Base-by-base conservation (phyloP, 129 eudicot genomes). In the Helianthus annuus region DNA sequence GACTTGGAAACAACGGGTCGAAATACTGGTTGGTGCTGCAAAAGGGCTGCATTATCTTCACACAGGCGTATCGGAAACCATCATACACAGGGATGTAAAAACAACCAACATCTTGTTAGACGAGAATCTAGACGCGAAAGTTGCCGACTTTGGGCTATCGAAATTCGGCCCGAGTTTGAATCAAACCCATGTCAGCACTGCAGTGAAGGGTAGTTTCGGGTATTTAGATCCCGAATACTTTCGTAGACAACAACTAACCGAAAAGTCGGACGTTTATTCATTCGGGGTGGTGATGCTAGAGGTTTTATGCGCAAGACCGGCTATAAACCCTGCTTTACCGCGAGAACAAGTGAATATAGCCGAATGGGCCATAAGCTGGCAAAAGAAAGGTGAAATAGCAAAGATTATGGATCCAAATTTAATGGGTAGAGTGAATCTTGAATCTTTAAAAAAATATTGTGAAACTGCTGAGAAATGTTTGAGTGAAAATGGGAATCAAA, bases 31-130 rank as follows among this genome's bases (percentile, higher is more conserved):
- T 45, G 88, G 88, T 29, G 88, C 88, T 57, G 88, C 88, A 73
- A 84, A 81, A 77, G 88, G 88, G 72, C 17, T 84, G 80, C 88
- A 84, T 71, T 80, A 84, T 84, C 88, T 84, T 65, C 88, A 84
- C 40, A 84, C 83, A 0, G 88, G 88, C 5, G 85, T 83, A 17
- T 57, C 85, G 0, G 85, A 81, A 36, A 72, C 82, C 62, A 57
- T 84, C 76, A 84, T 84, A 71, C 88, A 84, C 69, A 78, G 88
- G 2, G 88, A 84, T 65, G 85, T 84, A 44, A 84, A 84, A 45
- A 80, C 88, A 3, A 84, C 85, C 24, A 84, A 84, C 67, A 84
- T 84, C 46, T 81, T 84, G 76, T 65, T 84, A 75, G 88, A 84
- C 48, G 85, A 84, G 34, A 84, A 84, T 62, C 72, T 80, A 12